Evolutionary conservation across 2,329 filamentous ascomycete species (phyloP), one percentile per base, ranked within the genome.

Genomic region (Teratosphaeria epicoccoides): DNA sequence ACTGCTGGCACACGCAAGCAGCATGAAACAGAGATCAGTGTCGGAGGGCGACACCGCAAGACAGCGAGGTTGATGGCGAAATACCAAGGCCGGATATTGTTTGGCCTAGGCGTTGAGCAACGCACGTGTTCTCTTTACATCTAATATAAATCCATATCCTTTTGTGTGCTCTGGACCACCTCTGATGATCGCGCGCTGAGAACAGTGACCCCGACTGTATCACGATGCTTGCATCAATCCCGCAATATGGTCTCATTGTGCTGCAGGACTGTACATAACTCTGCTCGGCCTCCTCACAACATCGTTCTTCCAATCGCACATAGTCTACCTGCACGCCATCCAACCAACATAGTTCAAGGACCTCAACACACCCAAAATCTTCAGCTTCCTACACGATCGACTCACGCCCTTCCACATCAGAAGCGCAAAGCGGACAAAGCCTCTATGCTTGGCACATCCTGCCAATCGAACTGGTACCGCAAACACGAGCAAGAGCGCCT

Each of bases 301-400:
- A 14, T 68, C 73, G 9, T 68, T 60, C 20, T 66, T 81, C 28
- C 79, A 83, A 63, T 69, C 71, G 17, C 76, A 83, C 57, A 75
- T 74, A 24, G 75, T 82, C 23, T 82, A 81, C 58, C 70, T 82
- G 1, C 73, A 82, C 57, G 66, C 68, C 2, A 65, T 80, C 6
- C 73, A 72, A 5, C 70, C 79, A 61, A 80, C 78, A 14, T 80
- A 77, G 76, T 75, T 73, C 57, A 73, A 75, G 58, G 70, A 77
- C 54, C 67, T 77, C 14, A 68, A 77, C 57, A 55, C 71, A 3
- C 73, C 74, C 1, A 75, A 77, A 57, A 61, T 66, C 37, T 77
- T 71, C 66, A 68, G 74, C 2, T 77, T 77, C 51, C 57, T 77
- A 6, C 68, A 66, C 29, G 74, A 75, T 45, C 74, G 78, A 60